Evolutionary conservation across 306 rosid genomes (phyloP), one percentile per base, ranked within the genome.

Genomic region (Malus asiatica): DNA sequence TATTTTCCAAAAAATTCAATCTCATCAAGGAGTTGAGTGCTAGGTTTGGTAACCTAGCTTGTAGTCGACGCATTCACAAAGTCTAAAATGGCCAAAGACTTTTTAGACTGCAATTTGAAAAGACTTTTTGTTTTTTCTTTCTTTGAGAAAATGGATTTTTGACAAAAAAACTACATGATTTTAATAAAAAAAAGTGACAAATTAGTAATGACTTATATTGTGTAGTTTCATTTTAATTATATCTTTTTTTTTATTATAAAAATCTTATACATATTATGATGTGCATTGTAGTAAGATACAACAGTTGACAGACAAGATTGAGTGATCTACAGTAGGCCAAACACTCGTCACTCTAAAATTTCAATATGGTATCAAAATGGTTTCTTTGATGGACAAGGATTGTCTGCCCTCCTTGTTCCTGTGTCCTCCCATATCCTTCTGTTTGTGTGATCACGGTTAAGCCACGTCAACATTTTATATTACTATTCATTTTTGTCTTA

Each of bases 81-180:
- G 74, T 60, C 46, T n/a, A 45, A 60, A 77, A 58, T 44, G 76
- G 61, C 23, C 51, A 33, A 63, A 63, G 76, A 78, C 63, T 70
- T 61, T 51, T 29, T 6, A 46, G 10, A 46, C 30, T 11, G 16
- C 63, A 58, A 58, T 58, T 55, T n/a, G 18, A 58, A 46, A 4
- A 68, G 72, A 33, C 3, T 5, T 18, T 4, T 16, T 44, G 30
- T 15, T 67, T 48, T 48, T 15, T 1, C 16, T 1, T 15, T 48
- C 20, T 48, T 48, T 48, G 8, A 15, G 55, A 48, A 48, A 48
- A 48, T 48, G 20, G 3, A 15, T 48, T 48, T 48, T 48, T 16
- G 45, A 2, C 55, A 48, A 48, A 46, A 46, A 25, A 46, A 46
- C 2, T 14, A 14, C 18, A 15, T 48, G 19, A 48, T 15, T 48